Evolutionary conservation across 805 yeast genomes (phyloP), one percentile per base, ranked within the genome.

Genomic region (Ogataea pilisensis): DNA sequence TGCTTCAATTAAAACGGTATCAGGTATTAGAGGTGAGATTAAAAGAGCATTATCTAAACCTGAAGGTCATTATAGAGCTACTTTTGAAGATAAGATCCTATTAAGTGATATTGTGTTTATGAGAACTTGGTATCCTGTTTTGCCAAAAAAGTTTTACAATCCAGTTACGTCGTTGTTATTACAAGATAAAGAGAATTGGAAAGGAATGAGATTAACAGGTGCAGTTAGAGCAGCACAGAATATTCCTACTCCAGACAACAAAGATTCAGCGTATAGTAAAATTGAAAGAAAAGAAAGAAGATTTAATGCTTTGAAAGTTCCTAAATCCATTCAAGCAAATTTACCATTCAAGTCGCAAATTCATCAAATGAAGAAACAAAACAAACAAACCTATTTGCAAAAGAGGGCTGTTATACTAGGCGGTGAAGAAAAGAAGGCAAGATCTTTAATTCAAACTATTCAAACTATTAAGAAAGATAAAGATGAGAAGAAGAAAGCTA

Each of bases 11-110:
- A 85, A 89, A 63, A 95, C 99, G 0, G 99, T 93, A 4, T 86
- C 96, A 7, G 99, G 99, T 45, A 88, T 93, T 43, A 73, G 99
- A 52, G 99, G 99, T 64, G 98, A 93, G 63, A 91, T 93, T 54
- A 93, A 93, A 63, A 74, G 97, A 48, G 99, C 98, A 0, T 70
- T 93, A 46, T 78, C 95, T 8, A 85, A 85, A 53, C 96, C 97
- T 0, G 98, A 91, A 38, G 99, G 99, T 11, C 82, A 85, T 61
- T 95, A 75, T 72, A 79, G 99, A 60, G 99, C 99, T 11, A 82
- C 97, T 1, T 93, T 93, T 64, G 99, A 93, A 64, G 99, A 93
- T 61, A 91, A 90, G 66, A 77, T 91, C 29, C 73, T 91, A 41
- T 73, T 93, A 81, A 83, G 93, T 50, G 99, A 93, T 64, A 84